Percentiles rank a stretch among this genome's conserved stretches.
Evolutionary conservation across 2,329 filamentous ascomycete genomes (phyloP).

Genomic region (Seiridium cupressi): DNA sequence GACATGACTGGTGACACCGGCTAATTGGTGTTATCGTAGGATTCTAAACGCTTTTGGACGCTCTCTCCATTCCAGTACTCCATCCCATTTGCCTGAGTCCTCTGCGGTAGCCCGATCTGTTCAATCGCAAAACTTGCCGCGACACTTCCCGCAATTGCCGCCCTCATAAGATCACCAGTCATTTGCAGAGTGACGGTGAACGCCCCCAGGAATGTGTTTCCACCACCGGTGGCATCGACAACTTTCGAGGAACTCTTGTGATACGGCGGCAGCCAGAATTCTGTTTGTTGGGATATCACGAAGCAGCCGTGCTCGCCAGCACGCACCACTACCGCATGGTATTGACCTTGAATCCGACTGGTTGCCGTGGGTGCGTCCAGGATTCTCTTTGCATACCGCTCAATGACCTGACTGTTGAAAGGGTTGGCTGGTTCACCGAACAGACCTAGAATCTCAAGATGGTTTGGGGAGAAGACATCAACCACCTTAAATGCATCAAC

Average conservation of each 20-base stretch:
- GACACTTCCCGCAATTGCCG: constrained; percentile 29
- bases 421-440: constrained; percentile 13
- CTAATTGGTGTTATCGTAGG: too few species aligned
- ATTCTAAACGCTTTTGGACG: not conserved
- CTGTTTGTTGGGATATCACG: constrained; percentile 4
- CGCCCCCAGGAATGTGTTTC: constrained; percentile 34
- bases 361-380: constrained; percentile 24
- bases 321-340: constrained; percentile 22
- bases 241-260: constrained; percentile 13
- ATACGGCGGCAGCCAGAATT: constrained; percentile 29
- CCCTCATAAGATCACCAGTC: constrained; percentile 18
- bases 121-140: constrained; percentile 30
- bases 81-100: not conserved
- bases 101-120: constrained; percentile 26
- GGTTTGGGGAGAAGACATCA: constrained; percentile 34
- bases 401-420: constrained; percentile 24
- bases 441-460: constrained; percentile 28
- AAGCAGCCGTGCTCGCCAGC: constrained; percentile 29
- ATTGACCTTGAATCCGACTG: not conserved
- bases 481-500: constrained; percentile 23
- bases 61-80: not conserved
- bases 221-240: constrained; percentile 33
- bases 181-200: constrained; percentile 23
- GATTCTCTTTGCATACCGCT: constrained; percentile 13
- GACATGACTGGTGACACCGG: too few species aligned